Percentiles rank a stretch among this genome's conserved stretches.
These are phyloP conservation scores for Aspergillus unguis DNA, from an alignment of 2,329 filamentous ascomycete genomes.

Conservation along the genomic window DNA sequence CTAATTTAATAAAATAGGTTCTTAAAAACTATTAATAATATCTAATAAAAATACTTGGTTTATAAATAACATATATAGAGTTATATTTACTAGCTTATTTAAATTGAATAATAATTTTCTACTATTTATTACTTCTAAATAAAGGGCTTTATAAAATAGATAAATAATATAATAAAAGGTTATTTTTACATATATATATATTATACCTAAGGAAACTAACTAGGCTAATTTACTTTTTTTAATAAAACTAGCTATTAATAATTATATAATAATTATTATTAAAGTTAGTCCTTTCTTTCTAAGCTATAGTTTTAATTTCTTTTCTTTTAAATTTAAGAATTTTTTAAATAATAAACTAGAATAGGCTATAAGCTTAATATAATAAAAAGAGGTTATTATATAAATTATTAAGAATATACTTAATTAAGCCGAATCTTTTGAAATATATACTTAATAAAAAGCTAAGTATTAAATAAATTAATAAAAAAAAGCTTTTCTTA, in stretches of 20 bases:
- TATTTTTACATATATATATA: neutral
- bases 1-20: neutral
- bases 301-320: neutral
- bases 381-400: neutral
- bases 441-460: neutral
- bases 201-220: neutral
- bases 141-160: neutral
- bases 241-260: neutral
- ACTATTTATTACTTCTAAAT: neutral
- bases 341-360: neutral
- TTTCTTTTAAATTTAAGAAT: neutral
- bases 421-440: neutral
- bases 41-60: neutral
- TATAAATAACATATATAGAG: neutral
- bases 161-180: neutral
- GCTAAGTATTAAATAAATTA: neutral
- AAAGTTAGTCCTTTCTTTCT: neutral
- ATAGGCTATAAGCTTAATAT: neutral
- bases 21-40: neutral
- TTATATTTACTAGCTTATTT: no score
- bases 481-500: fast-evolving
- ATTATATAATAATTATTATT: neutral
- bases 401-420: neutral
- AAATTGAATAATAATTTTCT: neutral
- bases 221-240: neutral